Base-by-base conservation (phyloP, 805 yeast species). In the Candida montana region DNA sequence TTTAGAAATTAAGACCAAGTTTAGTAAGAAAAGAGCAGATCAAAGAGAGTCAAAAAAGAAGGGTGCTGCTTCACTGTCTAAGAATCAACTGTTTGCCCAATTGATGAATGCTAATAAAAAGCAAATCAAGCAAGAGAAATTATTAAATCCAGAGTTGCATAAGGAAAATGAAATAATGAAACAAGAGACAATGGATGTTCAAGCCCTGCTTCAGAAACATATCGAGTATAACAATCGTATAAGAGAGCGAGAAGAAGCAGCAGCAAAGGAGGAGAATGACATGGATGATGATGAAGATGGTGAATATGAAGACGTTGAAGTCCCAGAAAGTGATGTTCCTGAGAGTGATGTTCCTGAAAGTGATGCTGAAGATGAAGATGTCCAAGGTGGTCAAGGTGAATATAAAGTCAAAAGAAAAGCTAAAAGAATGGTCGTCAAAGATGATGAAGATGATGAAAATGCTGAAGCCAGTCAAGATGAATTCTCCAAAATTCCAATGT, bases 61-160 rank as follows among this genome's bases (percentile, higher is more conserved):
- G 29, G 47, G 41, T 15, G 47, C 47, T n/a, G 33, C 45, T 1
- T 9, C 16, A 4, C 30, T 56, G 11, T 52, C 59, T 2, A 51
- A 55, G 17, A 61, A 57, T 18, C 52, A 55, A 12, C 54, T 75
- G 28, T 61, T 71, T 34, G 44, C 49, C 10, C 54, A 56, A 10
- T 60, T 76, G 44, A 65, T 66, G 45, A 61, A 59, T 35, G 74
- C 74, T 4, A 72, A 74, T 35, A 65, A 68, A 32, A 57, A 64
- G 35, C 83, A 77, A 46, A 60, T 77, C 49, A 75, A 75, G 48
- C 65, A 73, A 43, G 65, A 80, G 48, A 74, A 64, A 13, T 57
- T 67, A 38, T 64, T 65, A 16, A 65, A 75, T 24, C 65, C 77
- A 34, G 65, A 63, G 47, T 59, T 63, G 42, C 77, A 72, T 46